phyloP scores from a whole-genome alignment of 805 yeast genomes.

The Myxozyma sirexii region DNA sequence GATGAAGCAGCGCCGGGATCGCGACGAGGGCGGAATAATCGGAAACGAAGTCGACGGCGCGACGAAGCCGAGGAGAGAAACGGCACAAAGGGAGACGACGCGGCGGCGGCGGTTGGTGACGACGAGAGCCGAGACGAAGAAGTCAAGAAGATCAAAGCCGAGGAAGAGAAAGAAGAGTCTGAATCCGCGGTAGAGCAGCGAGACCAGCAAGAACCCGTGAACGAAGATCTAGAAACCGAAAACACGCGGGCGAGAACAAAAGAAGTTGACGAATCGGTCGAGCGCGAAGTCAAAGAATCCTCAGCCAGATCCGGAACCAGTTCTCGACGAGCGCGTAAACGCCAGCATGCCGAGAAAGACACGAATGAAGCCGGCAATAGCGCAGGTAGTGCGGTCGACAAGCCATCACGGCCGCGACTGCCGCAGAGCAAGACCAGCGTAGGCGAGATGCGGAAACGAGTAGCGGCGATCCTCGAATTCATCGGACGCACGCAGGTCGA shows the following conservation, averaged over 20 bases:
- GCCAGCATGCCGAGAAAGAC: not conserved
- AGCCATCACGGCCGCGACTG: conserved; percentile 79
- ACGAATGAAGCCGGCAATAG: not conserved
- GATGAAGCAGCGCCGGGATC: conserved; percentile 11
- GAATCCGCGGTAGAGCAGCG: too few relatives aligned
- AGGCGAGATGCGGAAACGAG: conserved; percentile 83
- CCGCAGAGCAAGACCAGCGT: conserved; percentile 77
- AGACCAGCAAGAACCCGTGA: not conserved
- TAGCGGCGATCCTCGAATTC: conserved; percentile 88
- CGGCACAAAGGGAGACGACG: not conserved
- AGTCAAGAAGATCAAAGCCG: not conserved
- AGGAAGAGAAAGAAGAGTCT: not conserved
- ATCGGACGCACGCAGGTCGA: conserved; percentile 85
- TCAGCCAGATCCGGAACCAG: too few relatives aligned
- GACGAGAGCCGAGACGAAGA: not conserved
- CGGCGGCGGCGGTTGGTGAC: not conserved
- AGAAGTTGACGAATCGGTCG: not conserved
- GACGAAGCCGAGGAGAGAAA: not conserved
- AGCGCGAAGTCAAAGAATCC: not conserved
- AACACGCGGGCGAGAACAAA: not conserved
- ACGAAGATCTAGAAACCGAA: too few relatives aligned
- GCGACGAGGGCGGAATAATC: conserved; percentile 9
- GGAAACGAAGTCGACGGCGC: not conserved
- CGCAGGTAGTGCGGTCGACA: conserved; percentile 43
- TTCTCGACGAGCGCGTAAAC: not conserved